phyloP scores from a whole-genome alignment of 2,329 filamentous ascomycete species.

The Sporothrix mexicana region DNA sequence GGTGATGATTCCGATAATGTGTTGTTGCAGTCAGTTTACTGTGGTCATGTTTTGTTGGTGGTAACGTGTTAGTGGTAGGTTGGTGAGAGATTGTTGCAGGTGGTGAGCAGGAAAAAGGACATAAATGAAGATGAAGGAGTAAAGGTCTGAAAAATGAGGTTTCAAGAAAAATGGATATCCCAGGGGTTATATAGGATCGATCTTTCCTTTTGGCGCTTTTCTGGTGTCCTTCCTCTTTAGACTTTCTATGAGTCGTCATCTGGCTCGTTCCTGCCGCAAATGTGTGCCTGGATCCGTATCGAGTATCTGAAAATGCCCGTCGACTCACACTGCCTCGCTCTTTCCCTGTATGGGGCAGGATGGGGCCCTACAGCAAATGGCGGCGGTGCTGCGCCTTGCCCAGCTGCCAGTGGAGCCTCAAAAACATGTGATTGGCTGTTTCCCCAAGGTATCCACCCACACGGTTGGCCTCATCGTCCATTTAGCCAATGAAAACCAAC shows the following conservation, averaged over 20 bases:
- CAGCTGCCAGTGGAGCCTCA: background rate
- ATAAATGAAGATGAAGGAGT: conserved; percentile 6
- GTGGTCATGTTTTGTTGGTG: background rate
- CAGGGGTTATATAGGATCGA: conserved; percentile 20
- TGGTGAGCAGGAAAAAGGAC: background rate
- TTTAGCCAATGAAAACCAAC: background rate
- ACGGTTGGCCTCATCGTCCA: conserved; percentile 24
- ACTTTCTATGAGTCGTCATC: background rate
- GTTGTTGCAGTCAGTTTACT: background rate
- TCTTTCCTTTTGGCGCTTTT: background rate
- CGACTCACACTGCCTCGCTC: conserved; percentile 22
- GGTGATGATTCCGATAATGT: background rate
- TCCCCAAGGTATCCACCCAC: background rate
- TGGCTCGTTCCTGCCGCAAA: conserved; percentile 11
- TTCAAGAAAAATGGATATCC: conserved; percentile 17
- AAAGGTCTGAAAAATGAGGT: conserved; percentile 28
- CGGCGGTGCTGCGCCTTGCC: conserved; percentile 23
- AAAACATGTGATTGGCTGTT: background rate
- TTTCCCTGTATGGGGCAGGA: background rate
- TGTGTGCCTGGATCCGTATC: conserved; percentile 9
- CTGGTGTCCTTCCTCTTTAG: background rate
- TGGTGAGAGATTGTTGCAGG: background rate
- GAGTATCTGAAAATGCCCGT: background rate
- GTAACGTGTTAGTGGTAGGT: background rate
- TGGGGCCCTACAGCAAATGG: background rate